Percentiles rank a stretch among this genome's conserved stretches.
Evolutionary conservation across 805 yeast genomes (phyloP).

Genomic region (Wickerhamiella brachini): DNA sequence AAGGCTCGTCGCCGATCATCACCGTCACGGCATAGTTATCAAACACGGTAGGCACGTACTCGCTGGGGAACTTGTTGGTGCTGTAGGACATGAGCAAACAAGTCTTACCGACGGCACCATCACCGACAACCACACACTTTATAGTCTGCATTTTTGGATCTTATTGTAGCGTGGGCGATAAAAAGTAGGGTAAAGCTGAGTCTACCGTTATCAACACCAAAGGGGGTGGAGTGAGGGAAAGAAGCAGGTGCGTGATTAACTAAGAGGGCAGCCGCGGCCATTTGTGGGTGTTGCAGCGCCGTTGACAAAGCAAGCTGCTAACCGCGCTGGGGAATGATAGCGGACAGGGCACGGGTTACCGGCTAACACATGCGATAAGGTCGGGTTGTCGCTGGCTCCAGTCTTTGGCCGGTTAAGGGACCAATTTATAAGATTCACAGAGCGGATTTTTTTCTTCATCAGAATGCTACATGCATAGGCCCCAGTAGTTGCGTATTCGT

Average conservation of each 20-base stretch:
- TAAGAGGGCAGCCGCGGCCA: background rate
- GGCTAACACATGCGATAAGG: background rate
- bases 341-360: background rate
- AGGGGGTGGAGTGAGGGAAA: background rate
- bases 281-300: background rate
- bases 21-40: slow-evolving; percentile 45
- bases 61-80: slow-evolving; percentile 93
- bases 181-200: background rate
- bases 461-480: no score
- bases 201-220: background rate
- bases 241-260: background rate
- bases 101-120: slow-evolving; percentile 98
- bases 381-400: no score
- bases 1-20: slow-evolving; percentile 90
- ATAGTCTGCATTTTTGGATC: background rate
- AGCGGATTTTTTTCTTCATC: no score
- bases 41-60: slow-evolving; percentile 96
- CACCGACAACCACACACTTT: slow-evolving; percentile 97
- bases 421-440: no score
- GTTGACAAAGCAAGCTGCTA: background rate
- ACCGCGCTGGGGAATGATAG: background rate
- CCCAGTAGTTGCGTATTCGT: no score
- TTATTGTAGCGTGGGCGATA: background rate
- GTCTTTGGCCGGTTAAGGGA: no score
- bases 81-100: slow-evolving; percentile 92